phyloP scores from a whole-genome alignment of 2,329 filamentous ascomycete genomes.

The Amylocarpus encephaloides region DNA sequence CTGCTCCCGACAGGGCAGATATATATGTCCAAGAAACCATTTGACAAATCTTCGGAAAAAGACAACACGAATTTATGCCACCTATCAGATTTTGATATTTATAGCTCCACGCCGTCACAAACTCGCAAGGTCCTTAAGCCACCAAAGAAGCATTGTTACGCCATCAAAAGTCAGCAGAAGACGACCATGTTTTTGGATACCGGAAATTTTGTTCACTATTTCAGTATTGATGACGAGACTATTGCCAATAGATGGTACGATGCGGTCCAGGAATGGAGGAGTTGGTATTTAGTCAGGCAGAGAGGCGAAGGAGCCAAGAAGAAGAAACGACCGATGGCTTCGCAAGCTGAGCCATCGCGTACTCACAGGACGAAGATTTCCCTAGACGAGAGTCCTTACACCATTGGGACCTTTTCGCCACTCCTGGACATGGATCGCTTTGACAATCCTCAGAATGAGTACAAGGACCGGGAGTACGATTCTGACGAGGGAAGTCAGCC shows the following conservation, averaged over 20 bases:
- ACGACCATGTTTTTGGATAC: slow-evolving; percentile 74
- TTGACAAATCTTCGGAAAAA: slow-evolving; percentile 55
- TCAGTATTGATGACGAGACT: slow-evolving; percentile 67
- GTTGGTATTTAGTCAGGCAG: slow-evolving; percentile 80
- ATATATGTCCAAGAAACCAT: slow-evolving; percentile 61
- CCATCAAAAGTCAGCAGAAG: slow-evolving; percentile 88
- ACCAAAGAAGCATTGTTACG: slow-evolving; percentile 79
- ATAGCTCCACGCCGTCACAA: slow-evolving; percentile 65
- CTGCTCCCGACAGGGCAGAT: slow-evolving; percentile 69
- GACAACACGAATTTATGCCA: slow-evolving; percentile 70
- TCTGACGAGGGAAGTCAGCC: slow-evolving; percentile 26
- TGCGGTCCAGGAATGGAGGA: slow-evolving; percentile 74
- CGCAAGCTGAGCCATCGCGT: neutral
- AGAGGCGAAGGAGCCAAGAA: slow-evolving; percentile 39
- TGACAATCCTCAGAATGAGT: slow-evolving; percentile 28
- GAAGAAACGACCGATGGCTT: slow-evolving; percentile 10
- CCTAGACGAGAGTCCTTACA: slow-evolving; percentile 48
- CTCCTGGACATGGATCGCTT: slow-evolving; percentile 58
- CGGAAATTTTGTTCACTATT: slow-evolving; percentile 87
- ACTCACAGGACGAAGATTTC: slow-evolving; percentile 32
- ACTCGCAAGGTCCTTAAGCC: slow-evolving; percentile 67
- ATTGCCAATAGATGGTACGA: slow-evolving; percentile 64
- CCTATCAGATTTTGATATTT: slow-evolving; percentile 88
- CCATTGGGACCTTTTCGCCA: slow-evolving; percentile 62
- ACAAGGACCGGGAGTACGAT: slow-evolving; percentile 14